Conservation (phyloP, 2,329 filamentous ascomycete species). For the Ophidiomyces ophidiicola region DNA sequence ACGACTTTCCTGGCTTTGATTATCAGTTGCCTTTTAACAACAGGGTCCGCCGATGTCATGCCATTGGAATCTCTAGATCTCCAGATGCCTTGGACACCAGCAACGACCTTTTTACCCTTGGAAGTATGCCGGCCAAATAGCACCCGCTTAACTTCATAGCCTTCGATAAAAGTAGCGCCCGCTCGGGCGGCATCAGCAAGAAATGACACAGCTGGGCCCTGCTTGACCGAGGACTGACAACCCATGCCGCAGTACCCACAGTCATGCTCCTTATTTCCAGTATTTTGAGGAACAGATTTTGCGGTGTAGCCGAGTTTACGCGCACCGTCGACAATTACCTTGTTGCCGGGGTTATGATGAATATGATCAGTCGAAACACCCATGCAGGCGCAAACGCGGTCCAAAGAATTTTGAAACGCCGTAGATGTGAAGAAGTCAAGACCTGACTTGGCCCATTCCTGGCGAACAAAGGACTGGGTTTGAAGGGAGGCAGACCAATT, state of each 20-base stretch:
- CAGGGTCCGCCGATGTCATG: slow-evolving; percentile 41
- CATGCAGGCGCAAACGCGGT: slow-evolving; percentile 67
- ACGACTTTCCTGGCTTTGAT: slow-evolving; percentile 73
- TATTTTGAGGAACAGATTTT: slow-evolving; percentile 65
- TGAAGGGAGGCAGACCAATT: slow-evolving; percentile 66
- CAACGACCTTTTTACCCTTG: slow-evolving; percentile 45
- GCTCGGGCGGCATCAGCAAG: slow-evolving; percentile 66
- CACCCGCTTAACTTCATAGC: slow-evolving; percentile 59
- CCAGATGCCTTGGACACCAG: slow-evolving; percentile 65
- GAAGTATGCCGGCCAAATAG: slow-evolving; percentile 44
- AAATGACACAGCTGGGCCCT: slow-evolving; percentile 64
- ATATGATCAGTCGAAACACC: slow-evolving; percentile 56
- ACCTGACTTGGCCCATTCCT: slow-evolving; percentile 63
- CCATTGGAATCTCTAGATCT: slow-evolving; percentile 54
- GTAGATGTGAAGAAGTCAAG: slow-evolving; percentile 61
- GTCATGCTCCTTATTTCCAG: slow-evolving; percentile 57
- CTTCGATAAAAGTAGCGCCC: slow-evolving; percentile 73
- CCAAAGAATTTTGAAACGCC: slow-evolving; percentile 65
- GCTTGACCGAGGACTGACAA: slow-evolving; percentile 57
- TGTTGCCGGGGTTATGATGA: slow-evolving; percentile 61
- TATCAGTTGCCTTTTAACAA: slow-evolving; percentile 49
- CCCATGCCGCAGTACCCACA: slow-evolving; percentile 55
- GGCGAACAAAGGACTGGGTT: slow-evolving; percentile 62
- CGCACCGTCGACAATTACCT: slow-evolving; percentile 60
- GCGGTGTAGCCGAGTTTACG: slow-evolving; percentile 60